Evolutionary conservation across 768 basidiomycete species (phyloP).

Genomic region (Agaricus blazei): DNA sequence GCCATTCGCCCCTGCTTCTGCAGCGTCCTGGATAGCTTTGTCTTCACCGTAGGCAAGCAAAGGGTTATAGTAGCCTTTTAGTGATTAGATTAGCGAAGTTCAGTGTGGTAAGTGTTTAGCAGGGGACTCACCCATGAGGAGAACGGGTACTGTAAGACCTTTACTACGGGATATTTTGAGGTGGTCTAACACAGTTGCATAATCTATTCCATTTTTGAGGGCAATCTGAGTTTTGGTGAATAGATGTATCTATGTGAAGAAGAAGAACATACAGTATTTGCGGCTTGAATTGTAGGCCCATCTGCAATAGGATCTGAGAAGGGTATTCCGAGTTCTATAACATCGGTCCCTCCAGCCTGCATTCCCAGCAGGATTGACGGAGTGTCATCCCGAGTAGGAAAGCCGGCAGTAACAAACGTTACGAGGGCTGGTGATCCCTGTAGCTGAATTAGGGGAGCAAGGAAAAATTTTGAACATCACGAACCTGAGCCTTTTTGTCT

Average conservation of each 20-base stretch:
- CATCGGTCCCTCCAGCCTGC: slow-evolving; percentile 89
- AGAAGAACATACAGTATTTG: slow-evolving; percentile 73
- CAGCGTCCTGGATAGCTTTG: slow-evolving; percentile 85
- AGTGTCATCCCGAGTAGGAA: slow-evolving; percentile 73
- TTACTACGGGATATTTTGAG: slow-evolving; percentile 74
- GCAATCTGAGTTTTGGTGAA: slow-evolving; percentile 56
- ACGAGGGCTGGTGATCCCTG: slow-evolving; percentile 62
- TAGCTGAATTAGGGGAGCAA: not conserved
- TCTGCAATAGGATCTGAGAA: slow-evolving; percentile 98
- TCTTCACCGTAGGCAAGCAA: slow-evolving; percentile 94
- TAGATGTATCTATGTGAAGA: not conserved
- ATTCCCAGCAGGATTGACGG: slow-evolving; percentile 87
- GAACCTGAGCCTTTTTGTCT: slow-evolving; percentile 53
- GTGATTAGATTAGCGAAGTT: slow-evolving; percentile 4
- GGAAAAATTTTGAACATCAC: not conserved
- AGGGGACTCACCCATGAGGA: slow-evolving; percentile 82
- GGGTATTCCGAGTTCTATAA: slow-evolving; percentile 93
- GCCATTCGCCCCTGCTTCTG: slow-evolving; percentile 89
- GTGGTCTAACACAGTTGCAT: slow-evolving; percentile 65
- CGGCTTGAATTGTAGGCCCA: slow-evolving; percentile 88
- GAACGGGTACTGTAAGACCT: slow-evolving; percentile 79
- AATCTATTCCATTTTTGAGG: slow-evolving; percentile 75
- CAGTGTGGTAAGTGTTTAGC: not conserved
- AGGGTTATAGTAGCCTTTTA: slow-evolving; percentile 93
- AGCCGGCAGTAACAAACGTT: slow-evolving; percentile 95